phyloP scores from a whole-genome alignment of 495 filamentous ascomycete species.

The Trichodelitschia bisporula region DNA sequence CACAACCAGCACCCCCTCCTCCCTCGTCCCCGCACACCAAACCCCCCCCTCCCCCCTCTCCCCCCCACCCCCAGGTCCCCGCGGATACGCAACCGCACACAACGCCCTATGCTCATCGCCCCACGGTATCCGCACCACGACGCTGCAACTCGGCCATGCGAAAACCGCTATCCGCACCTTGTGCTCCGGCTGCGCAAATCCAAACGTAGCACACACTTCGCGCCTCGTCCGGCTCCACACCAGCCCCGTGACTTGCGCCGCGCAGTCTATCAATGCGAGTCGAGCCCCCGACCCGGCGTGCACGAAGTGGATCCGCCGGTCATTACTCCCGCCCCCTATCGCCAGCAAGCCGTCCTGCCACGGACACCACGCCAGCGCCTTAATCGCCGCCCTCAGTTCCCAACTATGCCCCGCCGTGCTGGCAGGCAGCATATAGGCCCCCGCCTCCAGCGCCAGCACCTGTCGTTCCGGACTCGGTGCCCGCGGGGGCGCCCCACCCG shows the following conservation, averaged over 20 bases:
- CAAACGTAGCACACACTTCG: conserved; percentile 85
- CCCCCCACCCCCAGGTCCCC: conserved; percentile 20
- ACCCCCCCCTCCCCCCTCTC: conserved; percentile 23
- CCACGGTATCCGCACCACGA: conserved; percentile 80
- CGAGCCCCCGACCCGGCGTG: conserved; percentile 67
- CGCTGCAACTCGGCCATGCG: conserved; percentile 79
- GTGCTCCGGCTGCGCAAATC: conserved; percentile 87
- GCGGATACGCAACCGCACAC: conserved; percentile 46
- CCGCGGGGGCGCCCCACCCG: conserved; percentile 2
- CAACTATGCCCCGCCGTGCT: conserved; percentile 47
- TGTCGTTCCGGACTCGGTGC: conserved; percentile 4
- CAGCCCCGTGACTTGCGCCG: conserved; percentile 78
- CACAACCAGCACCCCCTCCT: conserved; percentile 83
- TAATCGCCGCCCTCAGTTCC: conserved; percentile 68
- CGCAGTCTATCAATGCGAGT: conserved; percentile 75
- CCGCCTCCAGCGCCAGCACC: conserved; percentile 15
- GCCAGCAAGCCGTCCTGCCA: conserved; percentile 78
- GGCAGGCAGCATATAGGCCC: too few species aligned
- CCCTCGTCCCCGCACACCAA: conserved; percentile 32
- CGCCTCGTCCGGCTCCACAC: conserved; percentile 71
- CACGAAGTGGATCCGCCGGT: conserved; percentile 89
- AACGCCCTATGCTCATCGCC: conserved; percentile 54
- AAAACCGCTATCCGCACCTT: conserved; percentile 81
- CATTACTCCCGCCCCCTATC: conserved; percentile 80
- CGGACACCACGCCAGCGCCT: conserved; percentile 91